Base-by-base conservation (phyloP, 371 early-diverging fungal species). In the Actinomucor elegans region DNA sequence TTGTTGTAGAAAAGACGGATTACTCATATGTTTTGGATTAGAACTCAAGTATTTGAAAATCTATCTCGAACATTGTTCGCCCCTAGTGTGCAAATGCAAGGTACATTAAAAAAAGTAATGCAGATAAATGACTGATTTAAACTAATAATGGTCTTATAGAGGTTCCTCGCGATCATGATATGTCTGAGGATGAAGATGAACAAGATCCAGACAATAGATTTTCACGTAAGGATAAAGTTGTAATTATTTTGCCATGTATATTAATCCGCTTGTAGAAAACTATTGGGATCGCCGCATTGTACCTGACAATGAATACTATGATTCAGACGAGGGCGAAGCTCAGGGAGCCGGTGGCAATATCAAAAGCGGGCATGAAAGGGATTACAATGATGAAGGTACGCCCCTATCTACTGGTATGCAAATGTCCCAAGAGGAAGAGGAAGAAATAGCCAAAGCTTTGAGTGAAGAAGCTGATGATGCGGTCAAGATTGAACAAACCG, bases 11-110 rank as follows among this genome's bases (percentile, higher is more conserved):
- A 2, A 15, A 34, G 10, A 4, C 1, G 3, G 20, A 2, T 8
- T 29, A 10, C 9, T 14, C 12, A 32, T 36, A 14, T 31, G 12
- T 41, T 20, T 0, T 5, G 35, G 2, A 5, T 3, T 44, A 76
- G 77, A 37, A 49, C 57, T 9, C 61, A 80, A 51, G 80, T 84
- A 14, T 72, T 85, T 55, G 94, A 95, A 46, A 91, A 93, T 55
- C 66, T 97, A 33, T 82, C 91, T 35, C 59, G 84, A 48, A 72
- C 94, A n/a, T 64, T 77, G 33, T 84, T 81, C 59, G 92, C 94
- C 3, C 99, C 99, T 5, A 72, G 75, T 52, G 78, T 77, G 1
- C 78, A 77, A 50, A 68, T 77, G 71, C 78, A 77, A 59, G 77
- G 77, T 71, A 71, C 32, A 40, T 4, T 31, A 10, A 17, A 35